phyloP scores from a whole-genome alignment of 768 basidiomycete genomes.

The Glaciozyma antarctica region DNA sequence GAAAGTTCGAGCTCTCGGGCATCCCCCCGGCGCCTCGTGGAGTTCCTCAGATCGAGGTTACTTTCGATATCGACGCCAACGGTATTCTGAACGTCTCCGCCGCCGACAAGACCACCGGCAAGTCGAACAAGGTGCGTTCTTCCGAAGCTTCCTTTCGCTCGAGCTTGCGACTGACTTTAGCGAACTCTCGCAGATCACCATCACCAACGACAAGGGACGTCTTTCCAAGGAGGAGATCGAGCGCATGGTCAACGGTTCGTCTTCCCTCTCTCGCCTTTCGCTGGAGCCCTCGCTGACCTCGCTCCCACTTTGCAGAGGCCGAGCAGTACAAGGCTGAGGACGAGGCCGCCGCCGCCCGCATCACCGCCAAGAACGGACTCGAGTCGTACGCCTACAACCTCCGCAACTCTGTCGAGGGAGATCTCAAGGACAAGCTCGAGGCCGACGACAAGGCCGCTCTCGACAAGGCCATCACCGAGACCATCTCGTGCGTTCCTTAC shows the following conservation, averaged over 20 bases:
- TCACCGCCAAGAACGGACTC: constrained; percentile 77
- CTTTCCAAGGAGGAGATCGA: constrained; percentile 96
- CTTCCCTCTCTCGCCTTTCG: constrained; percentile 37
- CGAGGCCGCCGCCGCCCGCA: constrained; percentile 70
- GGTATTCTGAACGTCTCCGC: constrained; percentile 90
- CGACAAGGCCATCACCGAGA: constrained; percentile 66
- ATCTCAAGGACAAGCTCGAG: constrained; percentile 79
- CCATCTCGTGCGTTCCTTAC: constrained; percentile 59
- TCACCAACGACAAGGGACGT: constrained; percentile 94
- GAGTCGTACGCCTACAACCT: constrained; percentile 91
- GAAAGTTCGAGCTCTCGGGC: constrained; percentile 94
- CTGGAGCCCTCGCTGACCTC: constrained; percentile 11
- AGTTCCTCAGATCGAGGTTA: constrained; percentile 95
- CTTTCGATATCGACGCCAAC: constrained; percentile 95
- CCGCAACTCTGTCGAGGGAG: constrained; percentile 75
- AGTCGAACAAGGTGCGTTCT: constrained; percentile 53
- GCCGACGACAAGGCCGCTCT: constrained; percentile 75
- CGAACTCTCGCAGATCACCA: constrained; percentile 45
- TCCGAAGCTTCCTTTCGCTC: neutral
- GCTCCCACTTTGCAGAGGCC: constrained; percentile 50
- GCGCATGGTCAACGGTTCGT: constrained; percentile 68
- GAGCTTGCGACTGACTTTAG: neutral
- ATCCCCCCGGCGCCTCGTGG: constrained; percentile 96
- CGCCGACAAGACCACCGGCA: constrained; percentile 91
- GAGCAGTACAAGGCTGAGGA: constrained; percentile 73